phyloP scores from a whole-genome alignment of 495 filamentous ascomycete genomes.

The Neurospora sp. region DNA sequence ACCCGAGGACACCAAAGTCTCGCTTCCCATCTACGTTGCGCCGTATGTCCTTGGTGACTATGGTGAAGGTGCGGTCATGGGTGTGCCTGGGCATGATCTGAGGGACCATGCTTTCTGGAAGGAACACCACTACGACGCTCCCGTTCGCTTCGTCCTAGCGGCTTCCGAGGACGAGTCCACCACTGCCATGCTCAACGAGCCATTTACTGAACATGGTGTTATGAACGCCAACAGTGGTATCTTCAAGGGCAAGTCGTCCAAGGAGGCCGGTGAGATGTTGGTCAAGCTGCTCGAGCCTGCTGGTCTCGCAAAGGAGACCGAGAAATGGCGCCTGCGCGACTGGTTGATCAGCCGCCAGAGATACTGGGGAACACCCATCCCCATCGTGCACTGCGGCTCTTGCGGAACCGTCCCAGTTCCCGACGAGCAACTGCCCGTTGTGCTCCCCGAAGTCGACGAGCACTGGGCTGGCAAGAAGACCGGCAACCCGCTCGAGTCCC shows the following conservation, averaged over 20 bases:
- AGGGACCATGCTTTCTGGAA: slow-evolving; percentile 74
- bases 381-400: slow-evolving; percentile 69
- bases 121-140: slow-evolving; percentile 45
- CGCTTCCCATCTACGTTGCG: slow-evolving; percentile 67
- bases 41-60: slow-evolving; percentile 84
- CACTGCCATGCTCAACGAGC: slow-evolving; percentile 26
- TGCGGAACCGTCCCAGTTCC: slow-evolving; percentile 78
- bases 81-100: slow-evolving; percentile 74
- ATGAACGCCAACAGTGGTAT: slow-evolving; percentile 54
- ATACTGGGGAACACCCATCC: slow-evolving; percentile 87
- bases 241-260: slow-evolving; percentile 49
- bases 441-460: slow-evolving; percentile 57
- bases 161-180: slow-evolving; percentile 39
- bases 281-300: slow-evolving; percentile 46
- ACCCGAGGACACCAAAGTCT: slow-evolving; percentile 35
- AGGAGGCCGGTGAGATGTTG: slow-evolving; percentile 51
- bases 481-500: slow-evolving; percentile 67
- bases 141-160: slow-evolving; percentile 43
- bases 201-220: slow-evolving; percentile 52
- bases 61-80: slow-evolving; percentile 86
- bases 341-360: slow-evolving; percentile 84
- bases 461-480: slow-evolving; percentile 58
- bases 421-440: slow-evolving; percentile 62
- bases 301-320: slow-evolving; percentile 44
- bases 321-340: slow-evolving; percentile 70